These are phyloP conservation scores for Metroxylon sagu DNA, from an alignment of 176 grass and related monocot genomes.

Conservation along the genomic window DNA sequence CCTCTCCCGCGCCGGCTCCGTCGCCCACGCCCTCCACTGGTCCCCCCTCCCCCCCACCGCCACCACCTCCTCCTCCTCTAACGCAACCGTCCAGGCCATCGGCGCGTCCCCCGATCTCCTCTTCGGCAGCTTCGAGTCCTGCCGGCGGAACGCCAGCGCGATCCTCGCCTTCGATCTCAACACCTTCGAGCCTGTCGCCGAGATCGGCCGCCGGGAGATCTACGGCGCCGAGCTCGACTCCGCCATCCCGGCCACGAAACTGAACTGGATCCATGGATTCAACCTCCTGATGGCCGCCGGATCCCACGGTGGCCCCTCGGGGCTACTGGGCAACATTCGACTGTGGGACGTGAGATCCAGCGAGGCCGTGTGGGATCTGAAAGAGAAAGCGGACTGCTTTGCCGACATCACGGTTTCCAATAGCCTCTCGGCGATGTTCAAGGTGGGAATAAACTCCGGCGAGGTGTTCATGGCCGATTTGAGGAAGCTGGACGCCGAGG, in stretches of 20 bases:
- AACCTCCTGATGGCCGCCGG: conserved; percentile 60
- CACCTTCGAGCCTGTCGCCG: conserved; percentile 38
- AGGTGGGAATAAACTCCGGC: conserved; percentile 49
- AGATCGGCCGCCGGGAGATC: conserved; percentile 61
- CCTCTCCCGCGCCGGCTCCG: conserved; percentile 7
- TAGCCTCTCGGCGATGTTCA: conserved; percentile 44
- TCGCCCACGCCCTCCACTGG: conserved; percentile 49
- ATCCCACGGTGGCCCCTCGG: conserved; percentile 52
- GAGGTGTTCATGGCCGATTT: conserved; percentile 86
- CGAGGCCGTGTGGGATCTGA: conserved; percentile 38
- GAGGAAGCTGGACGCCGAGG: conserved; percentile 46
- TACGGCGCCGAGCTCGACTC: conserved; percentile 54
- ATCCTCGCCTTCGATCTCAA: conserved; percentile 62
- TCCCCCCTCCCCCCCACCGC: conserved; percentile 20
- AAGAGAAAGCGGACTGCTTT: conserved; percentile 72
- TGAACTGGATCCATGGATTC: conserved; percentile 44
- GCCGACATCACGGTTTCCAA: conserved; percentile 47
- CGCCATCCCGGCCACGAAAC: conserved; percentile 56
- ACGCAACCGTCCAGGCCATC: conserved; percentile 49
- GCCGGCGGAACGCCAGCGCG: conserved; percentile 56
- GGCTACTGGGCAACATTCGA: conserved; percentile 47
- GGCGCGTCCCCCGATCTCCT: conserved; percentile 26
- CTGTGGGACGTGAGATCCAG: conserved; percentile 70
- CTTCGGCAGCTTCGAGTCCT: conserved; percentile 71
- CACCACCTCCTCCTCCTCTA: conserved; percentile 13